Evolutionary conservation across 352 stramenopile genomes (phyloP).

Genomic region (Globisporangium camurandrum): DNA sequence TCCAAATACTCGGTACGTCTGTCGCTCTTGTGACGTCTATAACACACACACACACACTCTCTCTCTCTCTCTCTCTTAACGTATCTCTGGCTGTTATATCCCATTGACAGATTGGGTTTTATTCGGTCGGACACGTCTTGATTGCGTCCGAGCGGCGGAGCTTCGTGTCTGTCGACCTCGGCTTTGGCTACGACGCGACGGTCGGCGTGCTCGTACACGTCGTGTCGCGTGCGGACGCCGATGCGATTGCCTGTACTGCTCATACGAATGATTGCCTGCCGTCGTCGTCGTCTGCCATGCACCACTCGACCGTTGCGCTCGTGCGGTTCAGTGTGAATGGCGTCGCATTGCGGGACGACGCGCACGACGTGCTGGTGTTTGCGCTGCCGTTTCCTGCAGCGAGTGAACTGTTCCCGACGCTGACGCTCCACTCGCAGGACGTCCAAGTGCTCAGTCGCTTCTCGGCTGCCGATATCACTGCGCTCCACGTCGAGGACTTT

Average conservation of each 20-base stretch:
- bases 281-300: slow-evolving; percentile 1
- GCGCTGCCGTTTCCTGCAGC: slow-evolving; percentile 43
- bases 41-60: too few species aligned
- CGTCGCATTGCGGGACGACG: slow-evolving; percentile 42
- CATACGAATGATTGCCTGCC: too few species aligned
- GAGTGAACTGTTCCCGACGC: slow-evolving; percentile 73
- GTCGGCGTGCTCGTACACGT: slow-evolving; percentile 69
- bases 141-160: slow-evolving; percentile 46
- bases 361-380: slow-evolving; percentile 49
- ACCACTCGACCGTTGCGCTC: slow-evolving; percentile 20
- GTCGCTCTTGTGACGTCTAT: background rate
- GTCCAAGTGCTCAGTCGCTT: slow-evolving; percentile 74
- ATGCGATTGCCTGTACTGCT: background rate
- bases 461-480: slow-evolving; percentile 58
- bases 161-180: slow-evolving; percentile 45
- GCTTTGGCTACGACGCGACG: slow-evolving; percentile 57
- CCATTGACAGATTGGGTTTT: slow-evolving; percentile 59
- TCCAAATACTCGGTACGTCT: slow-evolving; percentile 64
- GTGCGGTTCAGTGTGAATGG: slow-evolving; percentile 76
- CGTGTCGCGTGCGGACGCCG: slow-evolving; percentile 21
- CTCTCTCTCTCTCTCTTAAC: too few species aligned
- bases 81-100: slow-evolving; percentile 1
- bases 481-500: slow-evolving; percentile 45
- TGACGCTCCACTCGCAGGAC: slow-evolving; percentile 79
- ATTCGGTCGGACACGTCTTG: slow-evolving; percentile 73